These are phyloP conservation scores for Discostella stelligera DNA, from an alignment of 352 stramenopile genomes.

Conservation along the genomic window DNA sequence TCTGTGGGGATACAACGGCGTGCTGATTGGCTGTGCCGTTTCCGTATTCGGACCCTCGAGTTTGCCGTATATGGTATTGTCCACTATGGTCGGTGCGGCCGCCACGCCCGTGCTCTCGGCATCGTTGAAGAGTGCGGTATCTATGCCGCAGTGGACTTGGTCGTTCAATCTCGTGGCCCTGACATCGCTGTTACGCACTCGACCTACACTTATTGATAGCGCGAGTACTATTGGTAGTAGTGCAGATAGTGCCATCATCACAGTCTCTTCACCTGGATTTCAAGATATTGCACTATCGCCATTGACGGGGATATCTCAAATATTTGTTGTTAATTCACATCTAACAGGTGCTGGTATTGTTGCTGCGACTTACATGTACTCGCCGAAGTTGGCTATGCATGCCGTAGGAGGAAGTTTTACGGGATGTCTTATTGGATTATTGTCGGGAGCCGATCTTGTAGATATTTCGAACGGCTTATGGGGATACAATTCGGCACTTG, in stretches of 20 bases:
- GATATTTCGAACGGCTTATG: constrained; percentile 65
- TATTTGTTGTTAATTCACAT: constrained; percentile 74
- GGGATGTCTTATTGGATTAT: constrained; percentile 46
- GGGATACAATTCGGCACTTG: constrained; percentile 71
- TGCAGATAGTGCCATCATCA: not conserved
- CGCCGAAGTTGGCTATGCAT: constrained; percentile 57
- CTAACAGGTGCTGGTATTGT: constrained; percentile 59
- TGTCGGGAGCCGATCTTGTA: constrained; percentile 43
- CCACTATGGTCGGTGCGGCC: constrained; percentile 52
- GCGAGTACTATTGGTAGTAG: constrained; percentile 1
- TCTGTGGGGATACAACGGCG: constrained; percentile 75
- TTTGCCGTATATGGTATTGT: constrained; percentile 27
- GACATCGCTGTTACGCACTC: constrained; percentile 53
- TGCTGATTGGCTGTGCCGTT: constrained; percentile 73
- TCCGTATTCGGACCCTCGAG: constrained; percentile 60
- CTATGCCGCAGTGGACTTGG: constrained; percentile 71
- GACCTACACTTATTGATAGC: constrained; percentile 33
- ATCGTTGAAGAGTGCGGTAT: constrained; percentile 55
- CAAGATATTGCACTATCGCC: constrained; percentile 46
- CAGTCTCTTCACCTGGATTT: constrained; percentile 15
- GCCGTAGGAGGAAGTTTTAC: constrained; percentile 53
- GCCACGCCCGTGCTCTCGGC: constrained; percentile 55
- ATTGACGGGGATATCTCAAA: constrained; percentile 74
- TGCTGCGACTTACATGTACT: constrained; percentile 55
- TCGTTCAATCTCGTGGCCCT: constrained; percentile 76